Evolutionary conservation across 129 eudicot species (phyloP).

Genomic region (Ambrosia trifida): DNA sequence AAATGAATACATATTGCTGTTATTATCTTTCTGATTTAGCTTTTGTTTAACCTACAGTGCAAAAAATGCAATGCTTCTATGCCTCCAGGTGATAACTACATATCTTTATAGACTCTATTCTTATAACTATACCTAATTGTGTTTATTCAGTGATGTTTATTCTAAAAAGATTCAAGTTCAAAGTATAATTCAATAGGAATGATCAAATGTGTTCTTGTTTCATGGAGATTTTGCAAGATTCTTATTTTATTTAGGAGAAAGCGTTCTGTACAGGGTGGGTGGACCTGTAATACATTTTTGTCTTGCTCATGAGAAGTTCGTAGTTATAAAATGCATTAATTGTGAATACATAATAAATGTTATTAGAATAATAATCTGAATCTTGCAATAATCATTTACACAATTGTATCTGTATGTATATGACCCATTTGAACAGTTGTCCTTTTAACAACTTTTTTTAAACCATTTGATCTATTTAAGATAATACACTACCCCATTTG

Average conservation of each 20-base stretch:
- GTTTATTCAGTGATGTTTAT: neutral
- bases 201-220: neutral
- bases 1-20: conserved; percentile 17
- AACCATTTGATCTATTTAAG: neutral
- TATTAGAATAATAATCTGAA: neutral
- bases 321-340: neutral
- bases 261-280: neutral
- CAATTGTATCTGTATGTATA: neutral
- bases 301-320: neutral
- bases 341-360: neutral
- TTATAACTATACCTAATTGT: conserved; percentile 3
- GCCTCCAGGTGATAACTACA: conserved; percentile 52
- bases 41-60: conserved; percentile 55
- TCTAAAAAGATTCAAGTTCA: neutral
- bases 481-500: neutral
- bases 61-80: conserved; percentile 78
- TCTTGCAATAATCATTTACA: neutral
- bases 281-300: neutral
- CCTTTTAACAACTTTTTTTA: neutral
- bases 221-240: neutral
- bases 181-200: neutral
- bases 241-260: neutral
- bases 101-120: conserved; percentile 6
- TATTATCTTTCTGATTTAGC: conserved; percentile 23
- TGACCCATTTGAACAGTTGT: neutral